Base-by-base conservation (phyloP, 331 rosid species). In the Quercus tomentella region DNA sequence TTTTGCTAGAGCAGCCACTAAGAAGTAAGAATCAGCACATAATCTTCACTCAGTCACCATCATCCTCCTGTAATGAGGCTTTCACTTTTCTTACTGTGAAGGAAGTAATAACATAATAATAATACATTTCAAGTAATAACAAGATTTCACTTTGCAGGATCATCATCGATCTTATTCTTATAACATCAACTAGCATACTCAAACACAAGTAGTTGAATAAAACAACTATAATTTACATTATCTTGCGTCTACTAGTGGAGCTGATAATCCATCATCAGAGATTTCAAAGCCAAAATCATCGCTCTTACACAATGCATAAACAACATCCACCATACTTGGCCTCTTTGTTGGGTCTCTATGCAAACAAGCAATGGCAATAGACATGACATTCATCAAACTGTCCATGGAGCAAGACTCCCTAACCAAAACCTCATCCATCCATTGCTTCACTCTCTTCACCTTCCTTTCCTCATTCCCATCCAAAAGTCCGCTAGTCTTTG, bases 291-390 rank as follows among this genome's bases (percentile, higher is more conserved):
- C 83, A n/a, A 61, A 22, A 2, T 89, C 98, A 62, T 91, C 99
- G 56, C 91, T 91, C 86, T 86, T 96, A 74, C 89, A 73, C 25
- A 96, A 67, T 6, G 94, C 89, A 78, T 96, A 96, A 4, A 90
- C 94, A 80, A 87, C 87, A 52, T 93, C 99, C 61, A 96, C 90
- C 92, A 93, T 96, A 37, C 89, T 82, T 0, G 97, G 98, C 84
- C 98, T 83, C 87, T 87, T 96, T 8, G 92, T 41, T 11, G 94
- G 96, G 26, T 96, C 92, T 73, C 23, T 91, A 65, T 88, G 80
- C 88, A 90, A 14, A 71, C 99, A 96, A 88, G 94, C 92, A 77
- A 90, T 71, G 28, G 94, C 98, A 76, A 93, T 71, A 20, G 4
- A 74, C 57, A 88, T 79, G 21, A 87, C 88, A 43, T 87, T 83